A percentile compares a stretch with the other conserved stretches of the same genome.
Conservation (phyloP, 78 protist species). For the Dictyostelium brefeldianum region DNA sequence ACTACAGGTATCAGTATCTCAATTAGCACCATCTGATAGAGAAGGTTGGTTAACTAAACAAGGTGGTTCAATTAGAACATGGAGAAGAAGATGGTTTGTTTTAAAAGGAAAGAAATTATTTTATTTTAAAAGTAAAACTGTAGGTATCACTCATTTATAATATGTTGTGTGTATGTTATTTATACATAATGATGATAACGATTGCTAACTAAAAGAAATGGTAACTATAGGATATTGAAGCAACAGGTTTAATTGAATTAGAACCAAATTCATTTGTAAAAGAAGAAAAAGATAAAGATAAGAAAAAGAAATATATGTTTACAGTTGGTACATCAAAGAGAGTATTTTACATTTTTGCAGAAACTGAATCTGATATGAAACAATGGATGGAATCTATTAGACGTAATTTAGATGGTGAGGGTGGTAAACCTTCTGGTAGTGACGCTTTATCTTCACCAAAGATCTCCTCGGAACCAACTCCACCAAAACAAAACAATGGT, state of each 20-base stretch:
- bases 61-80: constrained; percentile 86
- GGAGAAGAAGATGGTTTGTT: constrained; percentile 87
- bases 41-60: constrained; percentile 89
- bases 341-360: constrained; percentile 76
- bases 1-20: constrained; percentile 61
- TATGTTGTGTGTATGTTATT: too few relatives aligned
- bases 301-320: constrained; percentile 78
- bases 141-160: constrained; percentile 19
- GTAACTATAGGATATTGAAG: constrained; percentile 84
- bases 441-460: constrained; percentile 20
- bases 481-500: constrained; percentile 5
- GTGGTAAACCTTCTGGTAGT: constrained; percentile 5
- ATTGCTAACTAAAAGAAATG: too few relatives aligned
- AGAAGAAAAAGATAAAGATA: constrained; percentile 70
- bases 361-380: constrained; percentile 73
- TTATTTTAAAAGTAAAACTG: constrained; percentile 76
- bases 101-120: constrained; percentile 82
- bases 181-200: too few relatives aligned
- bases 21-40: constrained; percentile 82
- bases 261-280: constrained; percentile 74
- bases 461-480: not conserved
- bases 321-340: constrained; percentile 70
- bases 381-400: constrained; percentile 84
- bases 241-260: constrained; percentile 80
- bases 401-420: constrained; percentile 71